phyloP scores from a whole-genome alignment of 768 basidiomycete genomes.

The Tephrocybe sp. region DNA sequence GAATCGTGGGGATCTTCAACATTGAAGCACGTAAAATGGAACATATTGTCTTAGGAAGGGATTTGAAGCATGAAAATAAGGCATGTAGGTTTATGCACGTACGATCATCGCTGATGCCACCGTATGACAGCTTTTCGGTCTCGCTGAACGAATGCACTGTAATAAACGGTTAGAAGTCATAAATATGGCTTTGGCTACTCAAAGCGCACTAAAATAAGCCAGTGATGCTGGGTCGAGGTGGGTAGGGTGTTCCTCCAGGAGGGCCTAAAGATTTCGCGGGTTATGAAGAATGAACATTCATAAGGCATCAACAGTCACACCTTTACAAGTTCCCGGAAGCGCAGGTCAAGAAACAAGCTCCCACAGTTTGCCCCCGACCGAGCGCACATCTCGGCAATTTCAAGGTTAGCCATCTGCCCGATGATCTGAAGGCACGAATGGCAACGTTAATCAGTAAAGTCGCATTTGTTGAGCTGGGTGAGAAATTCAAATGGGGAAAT shows the following conservation, averaged over 20 bases:
- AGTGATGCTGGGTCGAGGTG: conserved; percentile 81
- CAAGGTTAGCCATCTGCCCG: conserved; percentile 76
- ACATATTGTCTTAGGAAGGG: conserved; percentile 62
- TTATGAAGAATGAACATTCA: background rate
- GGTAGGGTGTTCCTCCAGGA: conserved; percentile 80
- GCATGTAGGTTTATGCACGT: conserved; percentile 20
- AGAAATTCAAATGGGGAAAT: background rate
- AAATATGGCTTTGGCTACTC: too few species aligned
- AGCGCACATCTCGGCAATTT: conserved; percentile 90
- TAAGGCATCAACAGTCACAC: conserved; percentile 28
- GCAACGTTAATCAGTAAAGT: conserved; percentile 5
- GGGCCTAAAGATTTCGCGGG: conserved; percentile 28
- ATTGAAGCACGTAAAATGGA: conserved; percentile 91
- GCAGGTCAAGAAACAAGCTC: conserved; percentile 82
- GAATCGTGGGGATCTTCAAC: conserved; percentile 81
- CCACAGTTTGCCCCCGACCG: conserved; percentile 88
- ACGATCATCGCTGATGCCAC: conserved; percentile 77
- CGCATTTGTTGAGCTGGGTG: background rate
- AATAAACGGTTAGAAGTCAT: conserved; percentile 3
- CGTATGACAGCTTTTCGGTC: conserved; percentile 81
- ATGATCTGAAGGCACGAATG: conserved; percentile 53
- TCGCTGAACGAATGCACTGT: conserved; percentile 86
- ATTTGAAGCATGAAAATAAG: background rate
- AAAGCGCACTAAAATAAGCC: conserved; percentile 70
- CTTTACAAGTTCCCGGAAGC: conserved; percentile 80